phyloP scores from a whole-genome alignment of 768 basidiomycete genomes.

The Sistotremastrum suecicum region DNA sequence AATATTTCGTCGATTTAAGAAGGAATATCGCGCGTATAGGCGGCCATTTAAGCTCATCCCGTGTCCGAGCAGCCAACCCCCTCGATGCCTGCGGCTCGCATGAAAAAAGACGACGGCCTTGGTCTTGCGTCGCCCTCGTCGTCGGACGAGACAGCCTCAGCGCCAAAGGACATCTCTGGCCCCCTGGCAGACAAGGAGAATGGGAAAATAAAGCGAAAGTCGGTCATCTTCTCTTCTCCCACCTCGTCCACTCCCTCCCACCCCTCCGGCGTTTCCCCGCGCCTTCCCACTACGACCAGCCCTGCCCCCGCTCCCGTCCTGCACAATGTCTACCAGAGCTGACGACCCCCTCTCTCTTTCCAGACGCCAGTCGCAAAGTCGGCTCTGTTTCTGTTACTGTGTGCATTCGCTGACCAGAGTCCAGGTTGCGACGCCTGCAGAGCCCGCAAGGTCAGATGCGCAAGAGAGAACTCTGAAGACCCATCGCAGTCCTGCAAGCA shows the following conservation, averaged over 20 bases:
- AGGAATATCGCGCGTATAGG: too few species aligned
- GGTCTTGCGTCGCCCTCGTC: slow-evolving; percentile 32
- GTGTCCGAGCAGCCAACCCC: slow-evolving; percentile 2
- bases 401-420: slow-evolving; percentile 10
- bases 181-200: slow-evolving; percentile 33
- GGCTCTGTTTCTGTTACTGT: slow-evolving; percentile 14
- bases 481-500: slow-evolving; percentile 75
- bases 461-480: slow-evolving; percentile 66
- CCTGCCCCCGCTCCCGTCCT: slow-evolving; percentile 23
- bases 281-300: slow-evolving; percentile 11
- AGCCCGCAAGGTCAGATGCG: slow-evolving; percentile 77
- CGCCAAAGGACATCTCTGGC: slow-evolving; percentile 29
- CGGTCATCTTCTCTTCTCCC: slow-evolving; percentile 35
- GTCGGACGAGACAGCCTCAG: slow-evolving; percentile 39
- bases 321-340: slow-evolving; percentile 26
- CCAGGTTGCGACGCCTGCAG: slow-evolving; percentile 78
- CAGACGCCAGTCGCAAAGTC: slow-evolving; percentile 81
- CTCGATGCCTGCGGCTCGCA: slow-evolving; percentile 50
- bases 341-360: slow-evolving; percentile 18
- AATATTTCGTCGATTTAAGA: too few species aligned
- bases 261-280: slow-evolving; percentile 13
- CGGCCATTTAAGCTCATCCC: too few species aligned
- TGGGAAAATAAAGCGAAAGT: slow-evolving; percentile 72
- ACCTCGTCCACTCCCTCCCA: slow-evolving; percentile 35
- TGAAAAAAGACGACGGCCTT: slow-evolving; percentile 51